Evolutionary conservation across 306 rosid species (phyloP), one percentile per base, ranked within the genome.

Genomic region (Malus sylvestris): DNA sequence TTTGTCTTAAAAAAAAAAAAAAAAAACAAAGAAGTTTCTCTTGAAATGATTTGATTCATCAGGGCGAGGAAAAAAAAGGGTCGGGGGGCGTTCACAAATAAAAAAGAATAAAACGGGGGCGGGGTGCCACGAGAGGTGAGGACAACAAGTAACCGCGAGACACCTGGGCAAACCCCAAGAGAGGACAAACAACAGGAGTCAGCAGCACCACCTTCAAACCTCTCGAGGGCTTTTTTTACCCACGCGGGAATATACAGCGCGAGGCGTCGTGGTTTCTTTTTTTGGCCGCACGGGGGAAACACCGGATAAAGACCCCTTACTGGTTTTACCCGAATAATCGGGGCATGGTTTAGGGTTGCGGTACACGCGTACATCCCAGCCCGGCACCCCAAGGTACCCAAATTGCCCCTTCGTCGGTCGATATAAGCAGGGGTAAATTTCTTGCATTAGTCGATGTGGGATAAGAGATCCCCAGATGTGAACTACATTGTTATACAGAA

Each of bases 371-470:
- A 57, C 14, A 12, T 22, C 42, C 68, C 68, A 3, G 44, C 44
- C 68, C 44, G 4, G 35, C 68, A 63, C 44, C 68, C 22, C 42
- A 30, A 63, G 68, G 18, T 30, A 4, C 18, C 0, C 0, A 4
- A 0, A 0, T 0, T 0, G 0, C 0, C 20, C 19, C 19, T 4
- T 15, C 38, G 27, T 2, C 0, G 10, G 18, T 8, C 20, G 1
- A 25, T 61, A 61, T 61, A 61, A 61, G 27, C 19, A 25, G 20
- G 35, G 15, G 19, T 13, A 13, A 13, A 25, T 3, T 35, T 35
- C 40, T 35, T 35, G 40, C 40, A 35, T 6, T 35, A 6, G 22
- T 20, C 66, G 66, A 60, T 60, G 66, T 60, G 66, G 66, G 66
- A 25, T 15, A 11, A 23, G 27, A 10, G 10, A n/a, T 22, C 3